Percentiles rank a stretch among this genome's conserved stretches.
Conservation (phyloP, 1,139 yeast genomes). For the Candida neerlandica region DNA sequence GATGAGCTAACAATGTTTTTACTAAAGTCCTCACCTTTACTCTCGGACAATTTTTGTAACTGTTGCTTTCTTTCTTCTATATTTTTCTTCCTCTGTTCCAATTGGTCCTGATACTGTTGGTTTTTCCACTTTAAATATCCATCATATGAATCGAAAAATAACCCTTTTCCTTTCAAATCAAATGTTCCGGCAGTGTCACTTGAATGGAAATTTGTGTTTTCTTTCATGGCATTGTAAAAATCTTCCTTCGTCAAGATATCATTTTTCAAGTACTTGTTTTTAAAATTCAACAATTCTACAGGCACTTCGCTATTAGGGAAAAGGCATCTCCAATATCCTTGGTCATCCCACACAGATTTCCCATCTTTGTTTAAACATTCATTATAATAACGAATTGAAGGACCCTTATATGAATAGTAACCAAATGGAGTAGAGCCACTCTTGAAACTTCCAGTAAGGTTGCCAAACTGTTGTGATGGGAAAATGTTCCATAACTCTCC, state of each 20-base stretch:
- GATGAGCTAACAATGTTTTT: constrained; percentile 54
- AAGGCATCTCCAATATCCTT: constrained; percentile 86
- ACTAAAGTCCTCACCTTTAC: constrained; percentile 16
- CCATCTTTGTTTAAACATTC: constrained; percentile 69
- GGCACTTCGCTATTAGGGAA: constrained; percentile 63
- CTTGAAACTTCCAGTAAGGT: constrained; percentile 10
- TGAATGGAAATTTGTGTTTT: constrained; percentile 12
- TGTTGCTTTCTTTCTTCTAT: constrained; percentile 10
- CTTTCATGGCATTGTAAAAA: constrained; percentile 29
- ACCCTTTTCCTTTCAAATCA: constrained; percentile 44
- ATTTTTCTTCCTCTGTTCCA: constrained; percentile 17
- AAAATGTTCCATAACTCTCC: constrained; percentile 13
- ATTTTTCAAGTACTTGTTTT: constrained; percentile 26
- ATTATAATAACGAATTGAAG: constrained; percentile 60
- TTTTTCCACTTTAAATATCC: constrained; percentile 70
- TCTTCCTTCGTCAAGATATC: constrained; percentile 56
- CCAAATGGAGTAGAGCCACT: constrained; percentile 45
- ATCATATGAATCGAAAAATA: constrained; percentile 60
- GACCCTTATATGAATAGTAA: constrained; percentile 59
- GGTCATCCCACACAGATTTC: constrained; percentile 72
- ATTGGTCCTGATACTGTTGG: constrained; percentile 45
- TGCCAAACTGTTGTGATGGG: constrained; percentile 15
- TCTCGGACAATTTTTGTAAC: neutral
- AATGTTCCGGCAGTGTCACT: constrained; percentile 22
- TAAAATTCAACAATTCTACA: constrained; percentile 31